Base-by-base conservation (phyloP, 2,329 filamentous ascomycete species). In the Xylariaceae sp. region DNA sequence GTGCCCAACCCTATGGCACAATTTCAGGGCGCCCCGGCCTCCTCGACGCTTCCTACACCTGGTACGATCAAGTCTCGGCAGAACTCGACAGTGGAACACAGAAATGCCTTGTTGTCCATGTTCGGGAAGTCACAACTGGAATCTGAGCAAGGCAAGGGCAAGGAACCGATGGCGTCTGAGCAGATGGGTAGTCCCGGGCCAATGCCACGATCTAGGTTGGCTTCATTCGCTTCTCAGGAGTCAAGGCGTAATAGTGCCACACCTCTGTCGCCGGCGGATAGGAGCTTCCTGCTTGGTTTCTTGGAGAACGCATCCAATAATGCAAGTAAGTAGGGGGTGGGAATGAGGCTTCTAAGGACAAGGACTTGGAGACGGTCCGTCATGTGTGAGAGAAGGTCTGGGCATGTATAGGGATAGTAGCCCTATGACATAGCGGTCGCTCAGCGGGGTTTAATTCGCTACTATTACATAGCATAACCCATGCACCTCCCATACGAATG, bases 241-340 rank as follows among this genome's bases (percentile, higher is more conserved):
- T 65, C 67, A 7, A 75, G 79, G 36, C 76, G 80, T 9, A 78
- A 77, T 16, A 83, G 79, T 60, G 77, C 82, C 67, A 79, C 79
- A 28, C 78, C 83, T 11, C 85, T 87, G 40, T 89, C 87, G 3
- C 84, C 89, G 0, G 88, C 85, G 0, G 87, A 95, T 65, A 88
- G 90, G 69, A 87, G 81, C 14, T 95, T 95, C 67, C 75, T 96
- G 69, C 78, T 95, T 48, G 88, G 84, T 8, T 95, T 92, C 69
- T 75, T 96, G 66, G 85, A 91, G 62, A 79, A 78, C 23, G 77
- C 80, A 2, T 79, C 79, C 9, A 75, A 76, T 31, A 76, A 62
- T 28, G 56, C 71, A n/a, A 69, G 70, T 19, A 71, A 73, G 34
- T 76, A 56, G 71, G 21, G 6, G 8, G 17, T 40, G 17, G 24